Percentiles rank a stretch among this genome's conserved stretches.
Evolutionary conservation across 345 rosid species (phyloP).

Genomic region (Mangifera indica): DNA sequence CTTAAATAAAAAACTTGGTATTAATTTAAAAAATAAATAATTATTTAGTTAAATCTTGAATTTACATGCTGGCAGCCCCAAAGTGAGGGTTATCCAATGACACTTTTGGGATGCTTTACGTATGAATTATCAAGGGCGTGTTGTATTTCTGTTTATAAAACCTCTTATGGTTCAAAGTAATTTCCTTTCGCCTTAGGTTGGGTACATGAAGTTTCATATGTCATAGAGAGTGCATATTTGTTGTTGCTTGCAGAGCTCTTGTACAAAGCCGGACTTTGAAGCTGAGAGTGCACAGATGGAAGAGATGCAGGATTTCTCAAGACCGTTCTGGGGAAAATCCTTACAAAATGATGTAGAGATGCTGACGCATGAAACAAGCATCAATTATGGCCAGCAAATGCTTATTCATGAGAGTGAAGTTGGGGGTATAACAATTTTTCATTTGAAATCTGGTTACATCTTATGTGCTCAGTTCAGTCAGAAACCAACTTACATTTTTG

Average conservation of each 20-base stretch:
- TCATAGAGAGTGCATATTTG: slow-evolving; percentile 28
- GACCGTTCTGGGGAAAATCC: slow-evolving; percentile 25
- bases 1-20: neutral
- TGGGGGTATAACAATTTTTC: slow-evolving; percentile 32
- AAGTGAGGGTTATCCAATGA: slow-evolving; percentile 5
- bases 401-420: slow-evolving; percentile 31
- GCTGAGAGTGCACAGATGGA: slow-evolving; percentile 50
- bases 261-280: slow-evolving; percentile 69
- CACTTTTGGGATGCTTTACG: slow-evolving; percentile 11
- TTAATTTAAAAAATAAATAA: neutral
- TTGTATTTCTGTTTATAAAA: slow-evolving; percentile 6
- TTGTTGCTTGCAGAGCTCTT: slow-evolving; percentile 73
- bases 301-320: slow-evolving; percentile 30
- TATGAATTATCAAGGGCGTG: slow-evolving; percentile 9
- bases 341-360: slow-evolving; percentile 19
- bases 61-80: neutral
- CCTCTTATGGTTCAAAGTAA: slow-evolving; percentile 20
- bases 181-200: slow-evolving; percentile 27
- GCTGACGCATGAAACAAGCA: slow-evolving; percentile 25
- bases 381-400: slow-evolving; percentile 24
- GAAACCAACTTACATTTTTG: slow-evolving; percentile 17
- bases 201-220: slow-evolving; percentile 26
- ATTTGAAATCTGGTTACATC: slow-evolving; percentile 12
- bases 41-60: neutral
- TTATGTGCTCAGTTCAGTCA: neutral